Evolutionary conservation across 2,329 filamentous ascomycete genomes (phyloP), one percentile per base, ranked within the genome.

Genomic region (Exophiala spinifera): DNA sequence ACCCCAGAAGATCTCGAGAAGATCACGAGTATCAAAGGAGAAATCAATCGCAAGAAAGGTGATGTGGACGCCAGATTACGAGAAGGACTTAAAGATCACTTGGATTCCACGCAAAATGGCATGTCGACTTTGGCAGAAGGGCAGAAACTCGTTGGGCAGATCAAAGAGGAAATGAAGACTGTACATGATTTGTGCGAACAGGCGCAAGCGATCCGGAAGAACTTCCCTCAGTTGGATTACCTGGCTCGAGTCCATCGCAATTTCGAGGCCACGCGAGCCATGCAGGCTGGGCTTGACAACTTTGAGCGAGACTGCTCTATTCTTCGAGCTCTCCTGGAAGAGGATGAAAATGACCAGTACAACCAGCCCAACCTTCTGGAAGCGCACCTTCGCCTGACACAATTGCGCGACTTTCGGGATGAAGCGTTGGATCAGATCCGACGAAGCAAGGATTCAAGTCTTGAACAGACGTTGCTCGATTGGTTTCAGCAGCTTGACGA

Each of bases 111-210:
- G 10, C 92, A 97, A 75, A 83, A 88, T 63, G 94, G 94, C 70
- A 96, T 99, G 85, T 87, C 77, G 61, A 88, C 88, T 59, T 86
- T 99, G 61, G 84, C 83, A 42, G 91, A 96, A 68, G 91, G 91
- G 53, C 91, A 97, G 73, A 88, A 91, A 71, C 89, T 89, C 57
- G 89, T 99, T 33, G 87, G 89, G 68, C 83, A 88, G 65, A 96
- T 96, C 74, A 96, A 95, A 72, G 92, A 97, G 63, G 94, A 99
- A 76, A 94, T 99, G 84, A 91, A 95, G 79, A 95, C 92, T 74
- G 97, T 99, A 66, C 94, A 99, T 76, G 91, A 89, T 74, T 83
- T 99, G 61, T 99, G 94, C 76, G 91, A 91, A 60, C 95, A 99
- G 74, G 91, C 91, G 51, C 92, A 97, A 76, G 90, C 89, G 69